phyloP scores from a whole-genome alignment of 129 eudicot species.

The Saposhnikovia divaricata region DNA sequence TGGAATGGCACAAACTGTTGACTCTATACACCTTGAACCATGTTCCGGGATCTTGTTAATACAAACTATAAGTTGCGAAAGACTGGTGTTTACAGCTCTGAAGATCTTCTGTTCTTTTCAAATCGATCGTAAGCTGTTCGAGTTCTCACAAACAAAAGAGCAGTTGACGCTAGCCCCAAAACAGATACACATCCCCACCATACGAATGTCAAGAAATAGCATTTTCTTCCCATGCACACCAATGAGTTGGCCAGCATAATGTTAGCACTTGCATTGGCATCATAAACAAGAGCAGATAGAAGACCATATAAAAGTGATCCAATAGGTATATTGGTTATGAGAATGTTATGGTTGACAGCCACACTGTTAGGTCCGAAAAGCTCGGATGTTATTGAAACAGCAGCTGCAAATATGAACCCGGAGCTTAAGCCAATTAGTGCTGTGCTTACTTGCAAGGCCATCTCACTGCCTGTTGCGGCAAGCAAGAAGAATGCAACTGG shows the following conservation, averaged over 20 bases:
- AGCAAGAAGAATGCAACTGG: slow-evolving; percentile 73
- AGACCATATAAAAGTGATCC: slow-evolving; percentile 73
- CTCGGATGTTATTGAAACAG: slow-evolving; percentile 88
- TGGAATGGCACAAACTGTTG: background rate
- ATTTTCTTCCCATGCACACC: slow-evolving; percentile 73
- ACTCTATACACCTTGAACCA: background rate
- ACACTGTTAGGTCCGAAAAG: slow-evolving; percentile 72
- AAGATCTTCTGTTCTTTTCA: slow-evolving; percentile 30
- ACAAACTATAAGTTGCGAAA: background rate
- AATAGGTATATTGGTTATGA: slow-evolving; percentile 79
- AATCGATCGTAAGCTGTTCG: slow-evolving; percentile 47
- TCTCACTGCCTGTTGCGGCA: slow-evolving; percentile 36
- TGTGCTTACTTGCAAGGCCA: slow-evolving; percentile 55
- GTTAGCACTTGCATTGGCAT: slow-evolving; percentile 26
- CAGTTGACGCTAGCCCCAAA: slow-evolving; percentile 48
- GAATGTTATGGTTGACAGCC: slow-evolving; percentile 88
- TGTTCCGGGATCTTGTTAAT: background rate
- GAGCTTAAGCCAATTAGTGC: slow-evolving; percentile 77
- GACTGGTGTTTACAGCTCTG: slow-evolving; percentile 11
- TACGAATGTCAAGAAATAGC: slow-evolving; percentile 69
- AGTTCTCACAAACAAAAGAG: slow-evolving; percentile 64
- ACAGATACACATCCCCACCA: slow-evolving; percentile 68
- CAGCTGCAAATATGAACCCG: slow-evolving; percentile 83
- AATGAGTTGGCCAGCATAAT: slow-evolving; percentile 10
- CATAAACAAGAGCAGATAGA: slow-evolving; percentile 69